phyloP scores from a whole-genome alignment of 495 filamentous ascomycete species.

The Xylaria bambusicola region DNA sequence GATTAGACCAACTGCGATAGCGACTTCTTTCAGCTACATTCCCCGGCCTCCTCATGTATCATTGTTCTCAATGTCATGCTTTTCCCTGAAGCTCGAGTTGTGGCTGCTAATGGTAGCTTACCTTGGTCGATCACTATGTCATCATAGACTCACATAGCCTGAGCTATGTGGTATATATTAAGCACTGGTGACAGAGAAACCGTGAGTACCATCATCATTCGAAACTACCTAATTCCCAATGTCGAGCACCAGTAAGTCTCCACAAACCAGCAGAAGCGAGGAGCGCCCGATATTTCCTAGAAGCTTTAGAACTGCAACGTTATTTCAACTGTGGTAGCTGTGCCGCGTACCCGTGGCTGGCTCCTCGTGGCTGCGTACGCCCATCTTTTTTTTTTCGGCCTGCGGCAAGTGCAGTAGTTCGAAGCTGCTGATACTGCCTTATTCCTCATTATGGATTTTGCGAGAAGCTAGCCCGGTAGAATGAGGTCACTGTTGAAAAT shows the following conservation, averaged over 20 bases:
- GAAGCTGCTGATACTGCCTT: neutral
- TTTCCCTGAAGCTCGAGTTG: too few species aligned
- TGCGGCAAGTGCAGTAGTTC: neutral
- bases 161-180: neutral
- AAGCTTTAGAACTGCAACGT: conserved; percentile 12
- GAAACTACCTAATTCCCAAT: neutral
- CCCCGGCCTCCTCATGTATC: too few species aligned
- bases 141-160: neutral
- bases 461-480: too few species aligned
- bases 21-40: too few species aligned
- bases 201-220: neutral
- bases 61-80: too few species aligned
- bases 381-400: neutral
- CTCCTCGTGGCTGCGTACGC: too few species aligned
- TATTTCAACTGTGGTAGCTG: conserved; percentile 8
- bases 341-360: neutral
- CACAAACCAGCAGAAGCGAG: neutral
- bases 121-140: neutral
- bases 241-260: neutral
- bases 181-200: neutral
- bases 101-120: neutral
- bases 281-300: neutral
- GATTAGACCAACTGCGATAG: too few species aligned
- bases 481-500: too few species aligned
- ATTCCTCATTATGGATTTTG: neutral